Evolutionary conservation across 352 stramenopile genomes (phyloP), one percentile per base, ranked within the genome.

Genomic region (Pythium brassicae): DNA sequence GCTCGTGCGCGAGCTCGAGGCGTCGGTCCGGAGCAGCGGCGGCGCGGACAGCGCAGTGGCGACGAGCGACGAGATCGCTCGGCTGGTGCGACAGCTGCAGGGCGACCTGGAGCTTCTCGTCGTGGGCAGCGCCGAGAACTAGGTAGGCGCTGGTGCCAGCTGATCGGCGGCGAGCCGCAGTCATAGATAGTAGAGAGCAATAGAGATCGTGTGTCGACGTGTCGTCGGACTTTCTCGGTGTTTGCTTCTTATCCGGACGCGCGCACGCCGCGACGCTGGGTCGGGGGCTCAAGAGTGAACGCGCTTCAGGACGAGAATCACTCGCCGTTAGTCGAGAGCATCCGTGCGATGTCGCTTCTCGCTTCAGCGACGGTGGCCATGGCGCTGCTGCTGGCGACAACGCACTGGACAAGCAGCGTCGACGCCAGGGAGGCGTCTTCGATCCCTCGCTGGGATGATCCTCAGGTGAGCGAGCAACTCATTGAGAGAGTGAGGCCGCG

Each of bases 91-190:
- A 23, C 73, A 86, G 58, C 25, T 90, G 45, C 73, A 65, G 26
- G 79, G 77, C 53, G 79, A 87, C 29, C 50, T 87, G 55, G 63
- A 82, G 52, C 75, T 90, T n/a, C 61, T 86, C 19, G 63, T 62
- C 25, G 71, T 76, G 10, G 76, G 76, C 5, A 63, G 15, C 23
- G 60, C 35, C 22, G 43, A 49, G 50, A 59, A 61, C 19, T 51
- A 50, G 15, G 40, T 15, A n/a, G n/a, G n/a, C n/a, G n/a, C n/a
- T n/a, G n/a, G n/a, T n/a, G n/a, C n/a, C n/a, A n/a, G n/a, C n/a
- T n/a, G n/a, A n/a, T n/a, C n/a, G n/a, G n/a, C n/a, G n/a, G n/a
- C n/a, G n/a, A n/a, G n/a, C n/a, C n/a, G n/a, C n/a, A n/a, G n/a
- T n/a, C n/a, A n/a, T n/a, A n/a, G n/a, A n/a, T n/a, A n/a, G n/a